These are phyloP conservation scores for Manihot esculenta DNA, from an alignment of 441 rosid species.

Conservation along the genomic window DNA sequence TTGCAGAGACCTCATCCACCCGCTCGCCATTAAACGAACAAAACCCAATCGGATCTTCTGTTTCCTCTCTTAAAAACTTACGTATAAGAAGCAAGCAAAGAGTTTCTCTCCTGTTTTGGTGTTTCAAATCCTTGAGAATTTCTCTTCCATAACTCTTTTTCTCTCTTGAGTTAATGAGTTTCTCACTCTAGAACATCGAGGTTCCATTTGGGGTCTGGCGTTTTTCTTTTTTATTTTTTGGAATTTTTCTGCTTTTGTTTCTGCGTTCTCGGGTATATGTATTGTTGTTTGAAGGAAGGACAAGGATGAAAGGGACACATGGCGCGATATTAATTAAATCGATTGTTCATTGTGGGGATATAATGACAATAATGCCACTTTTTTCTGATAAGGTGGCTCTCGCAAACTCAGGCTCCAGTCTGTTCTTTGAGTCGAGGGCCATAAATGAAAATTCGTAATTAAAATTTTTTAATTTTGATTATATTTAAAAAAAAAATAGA, in stretches of 20 bases:
- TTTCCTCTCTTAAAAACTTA: not conserved
- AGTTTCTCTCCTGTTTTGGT: not conserved
- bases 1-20: constrained; percentile 86
- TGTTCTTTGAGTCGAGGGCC: too few species aligned
- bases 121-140: not conserved
- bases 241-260: not conserved
- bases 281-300: constrained; percentile 9
- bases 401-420: too few species aligned
- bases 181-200: constrained; percentile 5
- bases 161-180: constrained; percentile 1
- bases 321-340: constrained; percentile 57
- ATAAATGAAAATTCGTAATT: too few species aligned
- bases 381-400: not conserved
- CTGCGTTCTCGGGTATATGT: constrained; percentile 2
- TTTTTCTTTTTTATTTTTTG: not conserved
- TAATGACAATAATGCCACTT: constrained; percentile 41
- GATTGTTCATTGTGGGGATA: constrained; percentile 1
- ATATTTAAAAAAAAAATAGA: too few species aligned
- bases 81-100: not conserved
- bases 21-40: constrained; percentile 55
- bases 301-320: constrained; percentile 36
- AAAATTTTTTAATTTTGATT: too few species aligned
- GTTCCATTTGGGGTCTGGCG: not conserved
- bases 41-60: not conserved
- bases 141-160: not conserved